Base-by-base conservation (phyloP, 2,329 filamentous ascomycete genomes). In the Fusarium dlaminii region DNA sequence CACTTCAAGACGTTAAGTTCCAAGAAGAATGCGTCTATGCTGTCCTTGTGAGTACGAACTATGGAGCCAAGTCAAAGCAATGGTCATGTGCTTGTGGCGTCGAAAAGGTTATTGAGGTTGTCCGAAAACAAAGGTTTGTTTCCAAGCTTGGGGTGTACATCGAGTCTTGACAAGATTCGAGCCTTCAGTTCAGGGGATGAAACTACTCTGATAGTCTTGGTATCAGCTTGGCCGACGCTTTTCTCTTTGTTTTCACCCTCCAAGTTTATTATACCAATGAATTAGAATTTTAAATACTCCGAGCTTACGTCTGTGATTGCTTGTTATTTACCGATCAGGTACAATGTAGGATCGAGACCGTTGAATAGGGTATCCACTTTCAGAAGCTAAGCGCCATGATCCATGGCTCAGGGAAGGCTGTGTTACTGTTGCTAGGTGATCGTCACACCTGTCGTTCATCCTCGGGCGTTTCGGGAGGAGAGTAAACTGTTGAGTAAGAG, bases 381-480 rank as follows among this genome's bases (percentile, higher is more conserved):
- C 12, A 51, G 48, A 34, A 49, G 43, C 30, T 69, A 69, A 69
- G 65, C 49, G 66, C 65, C 49, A 49, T 51, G 60, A 52, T 36
- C 32, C 52, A 46, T 55, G 63, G 51, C 36, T 49, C 18, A 37
- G 36, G 36, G 55, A 51, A 36, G 57, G 57, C 43, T 65, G 65
- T 40, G 66, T 29, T 39, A 29, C 60, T 59, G 66, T 66, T 68
- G 65, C 63, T 54, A 57, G 63, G 65, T 68, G 49, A 70, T 57
- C 39, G 34, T 45, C 40, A 49, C 24, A 59, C 58, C 27, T 37
- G 51, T 34, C 48, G 37, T 52, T 40, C 24, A 55, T 29, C 22
- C 32, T 27, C 58, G 40, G 39, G 42, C 18, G 20, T 6, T 24
- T 29, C 27, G 63, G 30, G 37, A 30, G 29, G 43, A 29, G 22